phyloP scores from a whole-genome alignment of 2,329 filamentous ascomycete species.

The Tolypocladium ovalisporum region DNA sequence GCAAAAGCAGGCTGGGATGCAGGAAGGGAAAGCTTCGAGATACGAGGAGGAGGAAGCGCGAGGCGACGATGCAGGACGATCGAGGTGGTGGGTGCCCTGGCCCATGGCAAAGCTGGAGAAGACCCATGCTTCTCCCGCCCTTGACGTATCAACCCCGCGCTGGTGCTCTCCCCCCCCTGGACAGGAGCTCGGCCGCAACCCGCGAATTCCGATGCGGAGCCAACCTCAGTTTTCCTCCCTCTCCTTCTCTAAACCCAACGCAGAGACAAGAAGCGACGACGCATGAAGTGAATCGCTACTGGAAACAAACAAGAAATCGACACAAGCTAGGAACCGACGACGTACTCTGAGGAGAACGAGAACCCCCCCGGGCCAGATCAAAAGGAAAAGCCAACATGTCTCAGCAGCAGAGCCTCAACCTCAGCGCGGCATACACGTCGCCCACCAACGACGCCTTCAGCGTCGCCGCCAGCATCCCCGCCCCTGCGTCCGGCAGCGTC shows the following conservation, averaged over 20 bases:
- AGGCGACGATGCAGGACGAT: background rate
- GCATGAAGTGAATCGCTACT: too few species aligned
- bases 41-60: background rate
- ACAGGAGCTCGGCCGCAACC: background rate
- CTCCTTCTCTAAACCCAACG: background rate
- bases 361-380: too few species aligned
- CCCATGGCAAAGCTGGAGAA: background rate
- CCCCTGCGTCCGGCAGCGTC: constrained; percentile 23
- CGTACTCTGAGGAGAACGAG: too few species aligned
- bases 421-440: constrained; percentile 45
- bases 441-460: constrained; percentile 36
- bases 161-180: too few species aligned
- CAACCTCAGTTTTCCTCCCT: background rate
- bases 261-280: background rate
- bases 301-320: background rate
- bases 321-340: too few species aligned
- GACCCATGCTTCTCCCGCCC: background rate
- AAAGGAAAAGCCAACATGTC: too few species aligned
- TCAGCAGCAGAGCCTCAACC: constrained; percentile 4
- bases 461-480: constrained; percentile 23
- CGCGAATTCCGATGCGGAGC: background rate
- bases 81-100: background rate
- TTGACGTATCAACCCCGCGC: background rate
- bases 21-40: background rate
- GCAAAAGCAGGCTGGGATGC: background rate